Conservation (phyloP, 1,284 basidiomycete species). For the Athelia sp. region DNA sequence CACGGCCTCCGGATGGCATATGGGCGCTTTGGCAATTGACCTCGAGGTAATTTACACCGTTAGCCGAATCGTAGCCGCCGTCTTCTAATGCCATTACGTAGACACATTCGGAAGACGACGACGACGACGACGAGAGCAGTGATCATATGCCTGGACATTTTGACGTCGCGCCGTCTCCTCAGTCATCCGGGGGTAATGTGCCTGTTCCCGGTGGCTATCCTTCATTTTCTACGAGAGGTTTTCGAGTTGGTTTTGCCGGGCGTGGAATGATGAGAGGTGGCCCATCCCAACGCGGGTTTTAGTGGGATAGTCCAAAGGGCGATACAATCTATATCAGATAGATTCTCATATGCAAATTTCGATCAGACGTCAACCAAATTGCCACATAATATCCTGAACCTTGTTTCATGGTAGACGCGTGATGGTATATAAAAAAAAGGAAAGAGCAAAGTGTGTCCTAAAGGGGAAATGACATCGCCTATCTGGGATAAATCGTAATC, state of each 20-base stretch:
- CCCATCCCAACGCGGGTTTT: too few relatives aligned
- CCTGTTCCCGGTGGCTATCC: neutral
- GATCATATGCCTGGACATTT: neutral
- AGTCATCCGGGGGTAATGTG: neutral
- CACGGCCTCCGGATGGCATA: constrained; percentile 84
- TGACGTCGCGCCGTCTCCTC: neutral
- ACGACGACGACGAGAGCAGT: neutral
- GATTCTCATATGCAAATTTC: too few relatives aligned
- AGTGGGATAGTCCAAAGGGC: too few relatives aligned
- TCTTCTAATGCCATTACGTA: neutral
- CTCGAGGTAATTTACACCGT: constrained; percentile 59
- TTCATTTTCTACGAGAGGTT: neutral
- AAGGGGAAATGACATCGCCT: too few relatives aligned
- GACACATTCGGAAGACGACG: neutral
- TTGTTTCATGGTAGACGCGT: too few relatives aligned
- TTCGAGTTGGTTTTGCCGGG: neutral
- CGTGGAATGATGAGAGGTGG: neutral
- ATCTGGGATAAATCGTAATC: neutral
- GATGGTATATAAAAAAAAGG: too few relatives aligned
- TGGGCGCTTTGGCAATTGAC: constrained; percentile 81
- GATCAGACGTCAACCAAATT: too few relatives aligned
- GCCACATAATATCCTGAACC: too few relatives aligned
- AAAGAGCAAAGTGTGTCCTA: too few relatives aligned
- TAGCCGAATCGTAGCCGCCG: neutral
- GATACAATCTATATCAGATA: too few relatives aligned